A percentile compares a stretch with the other conserved stretches of the same genome.
Conservation (phyloP, 139 green algal species). For the Trebouxia sp. region DNA sequence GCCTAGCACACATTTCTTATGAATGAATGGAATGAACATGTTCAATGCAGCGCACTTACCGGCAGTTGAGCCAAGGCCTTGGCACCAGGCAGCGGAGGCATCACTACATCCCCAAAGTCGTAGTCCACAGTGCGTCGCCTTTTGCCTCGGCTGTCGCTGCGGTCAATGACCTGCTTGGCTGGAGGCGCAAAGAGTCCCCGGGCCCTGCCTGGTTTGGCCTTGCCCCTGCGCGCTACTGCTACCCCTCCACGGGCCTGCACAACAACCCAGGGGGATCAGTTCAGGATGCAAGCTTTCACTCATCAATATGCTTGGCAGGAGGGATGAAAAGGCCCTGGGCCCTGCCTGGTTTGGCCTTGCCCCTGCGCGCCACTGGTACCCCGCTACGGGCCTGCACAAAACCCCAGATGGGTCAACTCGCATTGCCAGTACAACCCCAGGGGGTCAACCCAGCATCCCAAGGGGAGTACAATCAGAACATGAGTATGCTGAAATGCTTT, state of each 20-base stretch:
- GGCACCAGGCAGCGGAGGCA: slow-evolving; percentile 22
- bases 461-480: no score
- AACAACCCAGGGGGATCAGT: no score
- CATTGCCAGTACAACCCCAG: no score
- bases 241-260: neutral
- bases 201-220: slow-evolving; percentile 1
- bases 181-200: slow-evolving; percentile 24
- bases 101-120: slow-evolving; percentile 6
- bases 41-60: neutral
- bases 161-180: slow-evolving; percentile 16
- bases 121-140: slow-evolving; percentile 16
- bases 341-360: slow-evolving; percentile 3
- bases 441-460: no score
- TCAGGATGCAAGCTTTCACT: no score
- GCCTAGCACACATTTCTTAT: no score
- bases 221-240: neutral
- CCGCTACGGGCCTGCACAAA: neutral
- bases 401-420: no score
- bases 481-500: no score
- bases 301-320: slow-evolving; percentile 18
- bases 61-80: neutral
- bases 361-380: neutral
- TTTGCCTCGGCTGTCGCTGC: slow-evolving; percentile 19
- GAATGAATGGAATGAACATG: no score
- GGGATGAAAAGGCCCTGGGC: slow-evolving; percentile 10